phyloP scores from a whole-genome alignment of 164 flowering plant species.

The Malania oleifera region DNA sequence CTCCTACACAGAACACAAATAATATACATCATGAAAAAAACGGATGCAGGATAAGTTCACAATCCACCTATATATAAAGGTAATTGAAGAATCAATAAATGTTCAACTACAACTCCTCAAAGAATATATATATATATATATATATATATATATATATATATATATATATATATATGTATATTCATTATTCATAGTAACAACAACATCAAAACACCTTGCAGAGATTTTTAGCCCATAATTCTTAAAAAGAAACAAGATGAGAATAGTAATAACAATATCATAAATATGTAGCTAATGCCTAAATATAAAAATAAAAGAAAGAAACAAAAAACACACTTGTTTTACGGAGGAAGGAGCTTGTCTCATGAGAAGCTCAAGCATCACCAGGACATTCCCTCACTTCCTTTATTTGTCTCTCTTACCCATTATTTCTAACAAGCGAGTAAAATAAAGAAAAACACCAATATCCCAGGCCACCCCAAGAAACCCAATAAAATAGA shows the following conservation, averaged over 20 bases:
- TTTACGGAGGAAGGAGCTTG: slow-evolving; percentile 74
- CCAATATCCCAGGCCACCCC: slow-evolving; percentile 31
- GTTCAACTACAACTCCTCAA: too few relatives aligned
- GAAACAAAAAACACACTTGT: slow-evolving; percentile 38
- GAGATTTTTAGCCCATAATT: too few relatives aligned
- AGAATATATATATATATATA: too few relatives aligned
- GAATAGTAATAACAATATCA: too few relatives aligned
- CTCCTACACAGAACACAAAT: slow-evolving; percentile 67
- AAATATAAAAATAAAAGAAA: neutral
- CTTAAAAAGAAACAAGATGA: too few relatives aligned
- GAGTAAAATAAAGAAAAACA: slow-evolving; percentile 5
- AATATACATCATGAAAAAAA: neutral
- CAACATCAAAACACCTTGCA: too few relatives aligned
- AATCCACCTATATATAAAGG: too few relatives aligned
- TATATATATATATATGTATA: too few relatives aligned
- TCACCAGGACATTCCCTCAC: slow-evolving; percentile 47
- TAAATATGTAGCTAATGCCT: neutral
- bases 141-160: too few relatives aligned
- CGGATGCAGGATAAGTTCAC: neutral
- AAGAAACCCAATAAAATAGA: too few relatives aligned
- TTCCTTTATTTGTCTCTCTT: slow-evolving; percentile 39
- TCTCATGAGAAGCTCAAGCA: slow-evolving; percentile 61
- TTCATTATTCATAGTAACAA: too few relatives aligned
- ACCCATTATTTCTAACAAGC: slow-evolving; percentile 41
- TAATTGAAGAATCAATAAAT: neutral